phyloP scores from a whole-genome alignment of 768 basidiomycete species.

The Nidularia pulvinata region DNA sequence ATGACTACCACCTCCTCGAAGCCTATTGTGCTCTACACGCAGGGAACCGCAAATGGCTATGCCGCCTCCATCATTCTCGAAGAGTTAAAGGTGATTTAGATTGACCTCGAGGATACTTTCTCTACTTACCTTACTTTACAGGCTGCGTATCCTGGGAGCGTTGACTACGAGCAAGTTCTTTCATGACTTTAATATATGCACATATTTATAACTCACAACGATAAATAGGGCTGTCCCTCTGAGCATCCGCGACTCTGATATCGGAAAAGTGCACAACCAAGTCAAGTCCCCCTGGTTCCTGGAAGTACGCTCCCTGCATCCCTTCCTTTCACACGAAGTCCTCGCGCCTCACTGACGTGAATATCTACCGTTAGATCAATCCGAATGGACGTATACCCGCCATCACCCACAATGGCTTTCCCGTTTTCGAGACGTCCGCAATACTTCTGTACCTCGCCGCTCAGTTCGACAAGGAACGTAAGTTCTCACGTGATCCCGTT shows the following conservation, averaged over 20 bases:
- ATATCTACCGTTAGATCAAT: conserved; percentile 75
- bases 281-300: not conserved
- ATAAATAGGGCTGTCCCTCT: not conserved
- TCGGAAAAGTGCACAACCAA: not conserved
- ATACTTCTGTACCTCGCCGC: conserved; percentile 84
- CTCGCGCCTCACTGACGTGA: too few relatives aligned
- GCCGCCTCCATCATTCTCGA: conserved; percentile 53
- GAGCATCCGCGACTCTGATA: not conserved
- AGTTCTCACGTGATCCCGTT: conserved; percentile 63
- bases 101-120: conserved; percentile 17
- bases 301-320: not conserved
- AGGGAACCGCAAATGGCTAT: conserved; percentile 58
- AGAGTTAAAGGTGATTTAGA: conserved; percentile 45
- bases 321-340: too few relatives aligned
- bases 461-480: conserved; percentile 74
- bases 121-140: not conserved
- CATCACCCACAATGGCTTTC: conserved; percentile 58
- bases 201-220: too few relatives aligned
- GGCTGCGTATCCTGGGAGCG: not conserved
- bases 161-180: too few relatives aligned
- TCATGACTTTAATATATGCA: too few relatives aligned
- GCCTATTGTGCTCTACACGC: conserved; percentile 49
- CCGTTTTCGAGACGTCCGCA: conserved; percentile 76
- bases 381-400: conserved; percentile 75
- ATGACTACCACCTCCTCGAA: conserved; percentile 23